phyloP scores from a whole-genome alignment of 176 grass and related monocot genomes.

The Cenchrus fungigraminus region DNA sequence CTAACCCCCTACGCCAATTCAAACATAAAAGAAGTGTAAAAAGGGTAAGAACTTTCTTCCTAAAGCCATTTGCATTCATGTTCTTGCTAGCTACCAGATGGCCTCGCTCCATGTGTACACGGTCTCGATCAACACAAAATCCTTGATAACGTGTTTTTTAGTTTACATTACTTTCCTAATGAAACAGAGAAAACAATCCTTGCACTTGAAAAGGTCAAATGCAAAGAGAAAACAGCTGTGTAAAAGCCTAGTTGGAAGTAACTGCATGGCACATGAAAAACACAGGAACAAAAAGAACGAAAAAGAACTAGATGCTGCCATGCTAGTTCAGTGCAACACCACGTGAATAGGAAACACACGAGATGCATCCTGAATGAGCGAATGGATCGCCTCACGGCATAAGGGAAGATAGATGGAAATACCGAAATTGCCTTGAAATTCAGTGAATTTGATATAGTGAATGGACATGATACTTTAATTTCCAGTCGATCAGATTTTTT shows the following conservation, averaged over 20 bases:
- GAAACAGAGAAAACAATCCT: background rate
- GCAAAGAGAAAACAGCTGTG: background rate
- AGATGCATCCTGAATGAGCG: background rate
- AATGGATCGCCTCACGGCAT: background rate
- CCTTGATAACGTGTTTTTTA: background rate
- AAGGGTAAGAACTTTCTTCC: background rate
- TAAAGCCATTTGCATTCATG: constrained; percentile 1
- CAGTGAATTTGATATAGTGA: background rate
- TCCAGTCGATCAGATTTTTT: background rate
- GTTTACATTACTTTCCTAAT: constrained; percentile 8
- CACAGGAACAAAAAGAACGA: too few relatives aligned
- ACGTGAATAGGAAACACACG: background rate
- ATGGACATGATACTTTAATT: too few relatives aligned
- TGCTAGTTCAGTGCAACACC: background rate
- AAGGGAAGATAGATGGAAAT: background rate
- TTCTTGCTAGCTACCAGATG: background rate
- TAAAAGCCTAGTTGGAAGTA: background rate
- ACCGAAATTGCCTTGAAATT: background rate
- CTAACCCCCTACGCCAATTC: background rate
- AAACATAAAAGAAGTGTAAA: background rate
- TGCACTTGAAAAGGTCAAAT: background rate
- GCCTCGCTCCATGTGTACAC: background rate
- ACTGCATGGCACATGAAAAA: background rate
- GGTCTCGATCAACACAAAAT: constrained; percentile 1
- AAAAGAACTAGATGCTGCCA: background rate